A percentile compares a stretch with the other conserved stretches of the same genome.
Evolutionary conservation across 768 basidiomycete species (phyloP).

Genomic region (Lactarius deliciosus): DNA sequence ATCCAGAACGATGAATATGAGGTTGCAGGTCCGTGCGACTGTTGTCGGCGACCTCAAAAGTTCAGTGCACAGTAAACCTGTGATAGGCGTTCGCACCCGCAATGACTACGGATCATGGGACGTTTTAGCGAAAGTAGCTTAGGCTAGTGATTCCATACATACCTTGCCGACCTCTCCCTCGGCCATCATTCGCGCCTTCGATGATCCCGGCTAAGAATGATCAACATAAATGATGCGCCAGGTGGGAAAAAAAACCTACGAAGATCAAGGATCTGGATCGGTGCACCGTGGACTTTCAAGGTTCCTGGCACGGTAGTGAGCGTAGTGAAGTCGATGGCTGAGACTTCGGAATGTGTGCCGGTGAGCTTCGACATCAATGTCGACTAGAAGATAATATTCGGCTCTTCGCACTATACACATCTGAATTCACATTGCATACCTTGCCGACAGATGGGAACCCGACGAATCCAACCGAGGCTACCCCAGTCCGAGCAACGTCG

Average conservation of each 20-base stretch:
- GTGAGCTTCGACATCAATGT: conserved; percentile 95
- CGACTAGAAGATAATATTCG: conserved; percentile 49
- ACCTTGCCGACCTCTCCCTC: conserved; percentile 94
- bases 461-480: conserved; percentile 93
- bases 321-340: conserved; percentile 96
- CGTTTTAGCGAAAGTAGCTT: neutral
- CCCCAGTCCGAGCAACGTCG: conserved; percentile 97
- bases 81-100: conserved; percentile 54
- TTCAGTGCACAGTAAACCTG: conserved; percentile 5
- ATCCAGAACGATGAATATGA: conserved; percentile 98
- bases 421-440: conserved; percentile 40
- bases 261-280: conserved; percentile 91
- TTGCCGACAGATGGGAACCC: conserved; percentile 95
- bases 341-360: conserved; percentile 94
- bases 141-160: conserved; percentile 34
- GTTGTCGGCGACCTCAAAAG: conserved; percentile 27
- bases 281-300: conserved; percentile 91
- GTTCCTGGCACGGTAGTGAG: conserved; percentile 96
- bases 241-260: conserved; percentile 49
- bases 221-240: conserved; percentile 25
- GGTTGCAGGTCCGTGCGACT: conserved; percentile 97
- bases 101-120: conserved; percentile 52
- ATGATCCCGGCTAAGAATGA: conserved; percentile 81
- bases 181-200: conserved; percentile 94
- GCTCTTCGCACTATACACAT: conserved; percentile 18